Percentiles rank a stretch among this genome's conserved stretches.
These are phyloP conservation scores for Actinomortierella wolfii DNA, from an alignment of 371 early-diverging fungal genomes.

Conservation along the genomic window DNA sequence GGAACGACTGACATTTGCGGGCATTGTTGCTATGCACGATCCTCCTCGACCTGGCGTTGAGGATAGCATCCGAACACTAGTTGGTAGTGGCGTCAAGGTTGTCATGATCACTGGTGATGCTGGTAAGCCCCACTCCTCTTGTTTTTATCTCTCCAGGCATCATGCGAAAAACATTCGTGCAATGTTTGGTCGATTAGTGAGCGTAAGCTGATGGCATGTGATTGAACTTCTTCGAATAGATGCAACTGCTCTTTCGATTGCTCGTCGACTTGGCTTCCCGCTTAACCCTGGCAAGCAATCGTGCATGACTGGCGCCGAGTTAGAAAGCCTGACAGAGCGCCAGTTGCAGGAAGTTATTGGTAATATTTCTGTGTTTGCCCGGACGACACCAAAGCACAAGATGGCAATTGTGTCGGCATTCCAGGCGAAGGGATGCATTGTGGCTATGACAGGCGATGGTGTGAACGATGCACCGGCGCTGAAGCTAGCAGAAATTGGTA, in stretches of 20 bases:
- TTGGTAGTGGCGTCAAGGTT: conserved; percentile 79
- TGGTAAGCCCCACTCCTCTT: conserved; percentile 47
- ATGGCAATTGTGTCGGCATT: conserved; percentile 83
- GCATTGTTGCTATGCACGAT: conserved; percentile 86
- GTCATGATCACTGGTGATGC: conserved; percentile 94
- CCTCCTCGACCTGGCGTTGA: conserved; percentile 81
- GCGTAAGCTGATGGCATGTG: too few relatives aligned
- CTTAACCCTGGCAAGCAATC: conserved; percentile 53
- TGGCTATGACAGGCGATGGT: conserved; percentile 97
- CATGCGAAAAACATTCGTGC: too few relatives aligned
- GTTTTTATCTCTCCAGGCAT: too few relatives aligned
- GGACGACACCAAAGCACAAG: conserved; percentile 92
- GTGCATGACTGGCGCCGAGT: conserved; percentile 73
- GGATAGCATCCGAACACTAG: conserved; percentile 63
- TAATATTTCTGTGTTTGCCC: conserved; percentile 80
- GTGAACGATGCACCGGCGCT: conserved; percentile 96
- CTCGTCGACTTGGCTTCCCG: conserved; percentile 76
- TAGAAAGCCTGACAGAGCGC: conserved; percentile 69
- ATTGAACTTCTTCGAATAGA: conserved; percentile 39
- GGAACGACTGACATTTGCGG: conserved; percentile 71
- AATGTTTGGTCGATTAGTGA: too few relatives aligned
- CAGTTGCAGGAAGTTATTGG: conserved; percentile 65
- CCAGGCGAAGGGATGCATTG: conserved; percentile 72
- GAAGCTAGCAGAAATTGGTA: conserved; percentile 88
- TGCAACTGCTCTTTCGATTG: conserved; percentile 82